Base-by-base conservation (phyloP, 2,329 filamentous ascomycete genomes). In the Sarocladium kiliense region DNA sequence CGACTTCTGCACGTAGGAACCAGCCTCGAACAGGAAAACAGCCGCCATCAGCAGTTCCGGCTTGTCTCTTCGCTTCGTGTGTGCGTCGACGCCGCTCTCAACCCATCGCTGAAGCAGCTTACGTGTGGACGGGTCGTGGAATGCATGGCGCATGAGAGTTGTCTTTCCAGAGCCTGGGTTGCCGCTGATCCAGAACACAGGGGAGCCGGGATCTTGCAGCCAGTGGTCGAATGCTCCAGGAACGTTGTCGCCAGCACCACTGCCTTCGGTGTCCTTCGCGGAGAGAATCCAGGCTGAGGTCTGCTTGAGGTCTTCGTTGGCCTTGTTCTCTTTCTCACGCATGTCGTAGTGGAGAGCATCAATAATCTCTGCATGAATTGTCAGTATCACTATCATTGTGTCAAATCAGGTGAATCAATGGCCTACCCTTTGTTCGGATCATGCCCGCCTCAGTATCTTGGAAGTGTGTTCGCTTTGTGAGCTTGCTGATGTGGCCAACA, bases 121-220 rank as follows among this genome's bases (percentile, higher is more conserved):
- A 0, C 21, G 19, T 0, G 67, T 70, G 0, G 34, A 23, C 0
- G 23, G 1, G 50, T 67, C 36, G 2, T 61, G 53, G 30, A 34
- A 57, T 7, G 74, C 54, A 45, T 65, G 70, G 42, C 71, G 73
- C 65, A 73, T 72, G 12, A 74, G 60, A 3, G 72, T 74, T 2
- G 71, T 74, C 58, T 76, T 76, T 4, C 74, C 74, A 3, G 60
- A 63, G 5, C 62, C 62, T 10, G 60, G 59, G 37, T 62, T 60
- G 19, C 60, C 60, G 30, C 59, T 62, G 45, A 62, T 62, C 53
- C 53, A 55, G 53, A 55, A 55, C 4, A 55, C 21, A 9, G 47
- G 47, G 3, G 47, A 3, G 5, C 4, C 10, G 7, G 47, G 30
- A 18, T 51, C 47, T 18, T 51, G 27, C 6, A 51, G 47, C 47